These are phyloP conservation scores for Melanopsichium pennsylvanicum DNA, from an alignment of 1,284 basidiomycete genomes.

Conservation along the genomic window DNA sequence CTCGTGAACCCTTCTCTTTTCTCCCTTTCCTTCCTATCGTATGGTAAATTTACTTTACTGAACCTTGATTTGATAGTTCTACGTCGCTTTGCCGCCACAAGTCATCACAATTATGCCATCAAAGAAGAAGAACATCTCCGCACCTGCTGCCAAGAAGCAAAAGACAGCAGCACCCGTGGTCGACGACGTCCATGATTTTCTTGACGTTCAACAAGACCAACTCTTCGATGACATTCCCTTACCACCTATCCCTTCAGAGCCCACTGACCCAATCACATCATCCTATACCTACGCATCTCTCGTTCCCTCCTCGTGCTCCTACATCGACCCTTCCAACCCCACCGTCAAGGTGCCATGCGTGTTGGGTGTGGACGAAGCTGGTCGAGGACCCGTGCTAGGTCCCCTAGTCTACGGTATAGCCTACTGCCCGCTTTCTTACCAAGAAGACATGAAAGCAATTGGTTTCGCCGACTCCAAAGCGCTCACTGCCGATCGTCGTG, in stretches of 20 bases:
- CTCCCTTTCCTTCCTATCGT: background rate
- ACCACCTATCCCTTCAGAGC: constrained; percentile 43
- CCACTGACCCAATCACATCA: constrained; percentile 14
- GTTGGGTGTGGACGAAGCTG: constrained; percentile 94
- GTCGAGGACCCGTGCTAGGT: constrained; percentile 87
- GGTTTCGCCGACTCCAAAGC: constrained; percentile 98
- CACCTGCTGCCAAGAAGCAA: constrained; percentile 4
- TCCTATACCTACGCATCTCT: constrained; percentile 43
- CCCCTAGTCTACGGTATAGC: constrained; percentile 95
- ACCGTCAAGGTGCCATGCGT: constrained; percentile 50
- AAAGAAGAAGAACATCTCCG: constrained; percentile 13
- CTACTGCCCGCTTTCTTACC: constrained; percentile 84
- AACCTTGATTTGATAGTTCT: too few species aligned
- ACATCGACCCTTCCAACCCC: constrained; percentile 13
- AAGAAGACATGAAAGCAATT: constrained; percentile 75
- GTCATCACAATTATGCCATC: too few species aligned
- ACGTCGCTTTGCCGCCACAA: too few species aligned
- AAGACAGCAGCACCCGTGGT: background rate
- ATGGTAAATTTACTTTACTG: too few species aligned
- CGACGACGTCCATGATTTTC: constrained; percentile 2
- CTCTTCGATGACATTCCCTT: constrained; percentile 7
- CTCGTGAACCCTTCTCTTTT: background rate
- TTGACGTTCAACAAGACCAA: constrained; percentile 6
- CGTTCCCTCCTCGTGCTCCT: constrained; percentile 33
- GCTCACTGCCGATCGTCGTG: constrained; percentile 72